Evolutionary conservation across 495 filamentous ascomycete genomes (phyloP).

Genomic region (Podospora pseudopauciseta): DNA sequence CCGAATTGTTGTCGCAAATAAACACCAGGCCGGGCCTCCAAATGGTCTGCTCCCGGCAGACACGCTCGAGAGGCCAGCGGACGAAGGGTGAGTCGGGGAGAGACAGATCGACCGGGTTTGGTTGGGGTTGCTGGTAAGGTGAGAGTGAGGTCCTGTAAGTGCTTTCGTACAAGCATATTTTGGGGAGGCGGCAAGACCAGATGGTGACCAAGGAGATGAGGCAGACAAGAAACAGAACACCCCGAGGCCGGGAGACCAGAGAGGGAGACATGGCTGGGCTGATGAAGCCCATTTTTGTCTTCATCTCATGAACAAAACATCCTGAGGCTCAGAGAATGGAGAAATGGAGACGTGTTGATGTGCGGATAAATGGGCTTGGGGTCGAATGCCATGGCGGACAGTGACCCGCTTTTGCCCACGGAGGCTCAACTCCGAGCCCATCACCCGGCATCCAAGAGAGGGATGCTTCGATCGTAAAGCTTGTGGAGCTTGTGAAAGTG

Average conservation of each 20-base stretch:
- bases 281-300: neutral
- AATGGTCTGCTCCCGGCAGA: conserved; percentile 38
- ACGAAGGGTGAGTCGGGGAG: conserved; percentile 39
- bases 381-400: neutral
- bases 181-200: conserved; percentile 25
- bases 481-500: neutral
- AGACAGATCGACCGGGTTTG: conserved; percentile 32
- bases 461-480: neutral
- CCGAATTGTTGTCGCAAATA: conserved; percentile 50
- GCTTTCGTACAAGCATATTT: conserved; percentile 22
- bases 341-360: conserved; percentile 1
- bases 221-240: conserved; percentile 17
- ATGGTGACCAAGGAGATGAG: conserved; percentile 24
- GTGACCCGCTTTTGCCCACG: conserved; percentile 2
- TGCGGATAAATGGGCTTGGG: conserved; percentile 7
- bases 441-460: neutral
- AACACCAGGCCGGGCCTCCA: conserved; percentile 42
- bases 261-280: neutral
- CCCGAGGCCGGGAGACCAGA: conserved; percentile 16
- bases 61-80: conserved; percentile 44
- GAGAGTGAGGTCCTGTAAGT: neutral
- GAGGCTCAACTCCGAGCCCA: conserved; percentile 6
- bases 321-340: neutral
- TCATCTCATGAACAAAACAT: neutral
- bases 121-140: neutral